Percentiles rank a stretch among this genome's conserved stretches.
phyloP scores from a whole-genome alignment of 2,329 filamentous ascomycete species.

The Aspergillus spinulosporus region DNA sequence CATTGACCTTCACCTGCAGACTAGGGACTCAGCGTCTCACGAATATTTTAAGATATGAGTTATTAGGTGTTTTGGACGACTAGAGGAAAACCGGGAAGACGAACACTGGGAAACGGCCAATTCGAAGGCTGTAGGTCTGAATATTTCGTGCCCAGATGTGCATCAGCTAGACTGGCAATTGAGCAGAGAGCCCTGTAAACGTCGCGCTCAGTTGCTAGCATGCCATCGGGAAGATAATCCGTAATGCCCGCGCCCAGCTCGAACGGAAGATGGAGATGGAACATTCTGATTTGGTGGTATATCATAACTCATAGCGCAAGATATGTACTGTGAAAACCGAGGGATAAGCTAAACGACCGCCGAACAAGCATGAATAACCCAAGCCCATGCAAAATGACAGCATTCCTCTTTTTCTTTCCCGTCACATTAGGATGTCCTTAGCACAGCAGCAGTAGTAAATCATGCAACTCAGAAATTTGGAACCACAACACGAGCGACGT shows the following conservation, averaged over 20 bases:
- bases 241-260: not conserved
- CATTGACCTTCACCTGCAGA: too few relatives aligned
- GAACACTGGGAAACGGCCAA: too few relatives aligned
- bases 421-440: conserved; percentile 3
- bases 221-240: too few relatives aligned
- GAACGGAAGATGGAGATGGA: not conserved
- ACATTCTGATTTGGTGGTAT: not conserved
- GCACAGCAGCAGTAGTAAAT: not conserved
- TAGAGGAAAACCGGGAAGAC: too few relatives aligned
- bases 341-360: not conserved
- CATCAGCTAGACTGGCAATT: too few relatives aligned
- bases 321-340: not conserved
- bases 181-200: too few relatives aligned
- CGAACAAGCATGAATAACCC: not conserved
- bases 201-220: too few relatives aligned
- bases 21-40: too few relatives aligned
- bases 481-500: conserved; percentile 7
- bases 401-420: conserved; percentile 1
- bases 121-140: too few relatives aligned
- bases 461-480: conserved; percentile 5
- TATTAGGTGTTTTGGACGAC: too few relatives aligned
- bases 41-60: too few relatives aligned
- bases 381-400: not conserved
- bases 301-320: not conserved
- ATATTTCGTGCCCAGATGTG: too few relatives aligned